Conservation (phyloP, 2,329 filamentous ascomycete genomes). For the Aspergillus piperis region DNA sequence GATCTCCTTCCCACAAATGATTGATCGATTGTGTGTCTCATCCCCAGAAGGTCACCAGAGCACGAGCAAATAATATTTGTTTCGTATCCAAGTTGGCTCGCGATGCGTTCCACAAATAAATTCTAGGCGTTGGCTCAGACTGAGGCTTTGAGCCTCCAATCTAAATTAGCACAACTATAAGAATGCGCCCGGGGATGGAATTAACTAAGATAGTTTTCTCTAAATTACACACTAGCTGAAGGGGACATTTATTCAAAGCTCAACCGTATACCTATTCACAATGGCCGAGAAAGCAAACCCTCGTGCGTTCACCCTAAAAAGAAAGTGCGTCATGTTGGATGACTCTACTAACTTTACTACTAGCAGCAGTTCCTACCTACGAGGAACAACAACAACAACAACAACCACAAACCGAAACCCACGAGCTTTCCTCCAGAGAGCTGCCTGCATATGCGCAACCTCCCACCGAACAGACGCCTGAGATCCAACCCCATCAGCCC, state of each 20-base stretch:
- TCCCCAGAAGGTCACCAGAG: background rate
- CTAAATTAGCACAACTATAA: background rate
- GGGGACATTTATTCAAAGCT: background rate
- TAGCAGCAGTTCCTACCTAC: background rate
- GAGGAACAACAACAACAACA: conserved; percentile 1
- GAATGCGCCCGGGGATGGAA: background rate
- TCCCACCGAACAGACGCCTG: background rate
- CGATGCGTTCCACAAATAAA: background rate
- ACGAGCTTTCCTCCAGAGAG: background rate
- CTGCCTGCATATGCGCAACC: background rate
- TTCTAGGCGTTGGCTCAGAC: background rate
- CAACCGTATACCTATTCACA: background rate
- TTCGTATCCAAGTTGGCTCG: background rate
- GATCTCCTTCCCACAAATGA: background rate
- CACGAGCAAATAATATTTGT: background rate
- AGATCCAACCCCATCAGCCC: background rate
- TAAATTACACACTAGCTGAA: background rate
- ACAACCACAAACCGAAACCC: background rate
- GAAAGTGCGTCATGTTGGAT: no score
- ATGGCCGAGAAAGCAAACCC: conserved; percentile 1
- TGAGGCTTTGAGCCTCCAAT: background rate
- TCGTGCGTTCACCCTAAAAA: background rate
- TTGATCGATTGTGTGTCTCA: background rate
- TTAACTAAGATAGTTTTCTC: no score
- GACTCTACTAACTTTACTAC: background rate